Percentiles rank a stretch among this genome's conserved stretches.
Evolutionary conservation across 441 rosid genomes (phyloP).

Genomic region (Populus tomentosa): DNA sequence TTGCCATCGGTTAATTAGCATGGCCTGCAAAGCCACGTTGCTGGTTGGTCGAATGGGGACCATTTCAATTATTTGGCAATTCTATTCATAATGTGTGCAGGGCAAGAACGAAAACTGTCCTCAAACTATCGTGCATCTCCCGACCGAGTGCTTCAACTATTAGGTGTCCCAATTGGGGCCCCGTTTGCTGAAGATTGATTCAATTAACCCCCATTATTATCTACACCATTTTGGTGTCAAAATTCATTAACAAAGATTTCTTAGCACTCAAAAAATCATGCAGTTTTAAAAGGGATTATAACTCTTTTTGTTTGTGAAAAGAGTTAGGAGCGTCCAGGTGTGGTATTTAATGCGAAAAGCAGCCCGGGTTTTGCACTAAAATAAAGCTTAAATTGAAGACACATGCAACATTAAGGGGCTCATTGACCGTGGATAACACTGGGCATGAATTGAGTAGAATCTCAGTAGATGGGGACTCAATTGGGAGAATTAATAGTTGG

Average conservation of each 20-base stretch:
- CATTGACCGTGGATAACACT: too few species aligned
- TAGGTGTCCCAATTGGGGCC: background rate
- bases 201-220: background rate
- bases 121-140: background rate
- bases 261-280: too few species aligned
- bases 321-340: too few species aligned
- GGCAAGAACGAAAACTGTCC: background rate
- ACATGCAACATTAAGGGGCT: too few species aligned
- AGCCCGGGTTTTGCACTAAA: background rate
- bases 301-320: background rate
- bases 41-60: background rate
- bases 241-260: too few species aligned
- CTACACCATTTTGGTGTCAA: background rate
- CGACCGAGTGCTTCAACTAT: background rate
- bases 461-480: background rate
- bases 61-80: background rate
- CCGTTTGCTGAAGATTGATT: background rate
- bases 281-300: too few species aligned
- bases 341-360: too few species aligned
- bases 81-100: too few species aligned
- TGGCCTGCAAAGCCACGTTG: too few species aligned
- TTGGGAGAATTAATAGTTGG: background rate
- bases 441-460: background rate
- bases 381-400: background rate
- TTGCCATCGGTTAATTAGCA: too few species aligned